These are phyloP conservation scores for Megacollybia platyphylla DNA, from an alignment of 1,284 basidiomycete species.

Conservation along the genomic window DNA sequence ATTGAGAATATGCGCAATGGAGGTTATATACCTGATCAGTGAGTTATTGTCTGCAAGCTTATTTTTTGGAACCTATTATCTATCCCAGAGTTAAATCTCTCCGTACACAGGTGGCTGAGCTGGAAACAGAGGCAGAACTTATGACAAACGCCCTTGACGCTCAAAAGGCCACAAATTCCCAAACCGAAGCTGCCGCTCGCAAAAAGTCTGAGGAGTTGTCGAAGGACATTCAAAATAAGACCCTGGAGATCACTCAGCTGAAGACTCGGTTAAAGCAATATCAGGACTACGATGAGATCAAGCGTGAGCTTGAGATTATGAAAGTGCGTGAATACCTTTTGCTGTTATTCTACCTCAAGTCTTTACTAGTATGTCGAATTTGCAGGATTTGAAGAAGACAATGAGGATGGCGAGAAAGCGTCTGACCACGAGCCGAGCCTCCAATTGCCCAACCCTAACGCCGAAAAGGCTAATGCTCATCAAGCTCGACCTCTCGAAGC, in stretches of 20 bases:
- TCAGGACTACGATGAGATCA: conserved; percentile 87
- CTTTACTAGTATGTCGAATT: conserved; percentile 79
- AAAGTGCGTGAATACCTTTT: conserved; percentile 44
- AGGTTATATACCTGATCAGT: conserved; percentile 67
- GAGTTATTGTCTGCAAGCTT: conserved; percentile 9
- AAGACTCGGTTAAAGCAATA: conserved; percentile 61
- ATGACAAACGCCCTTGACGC: conserved; percentile 57
- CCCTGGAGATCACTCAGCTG: conserved; percentile 53
- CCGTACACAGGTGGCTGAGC: conserved; percentile 58
- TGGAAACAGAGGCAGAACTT: conserved; percentile 64
- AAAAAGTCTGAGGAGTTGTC: conserved; percentile 51
- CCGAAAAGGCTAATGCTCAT: conserved; percentile 65
- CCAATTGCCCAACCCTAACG: conserved; percentile 78
- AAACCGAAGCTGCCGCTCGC: conserved; percentile 31
- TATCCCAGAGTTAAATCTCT: conserved; percentile 51
- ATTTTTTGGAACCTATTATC: too few species aligned
- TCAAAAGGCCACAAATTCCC: conserved; percentile 47
- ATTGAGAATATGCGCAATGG: conserved; percentile 82
- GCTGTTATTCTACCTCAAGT: neutral
- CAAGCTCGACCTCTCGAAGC: conserved; percentile 80
- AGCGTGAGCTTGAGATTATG: conserved; percentile 93
- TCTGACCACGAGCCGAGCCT: conserved; percentile 39
- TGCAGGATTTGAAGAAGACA: conserved; percentile 68
- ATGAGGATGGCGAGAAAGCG: conserved; percentile 27
- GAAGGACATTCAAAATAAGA: conserved; percentile 49